A percentile compares a stretch with the other conserved stretches of the same genome.
Conservation (phyloP, 768 basidiomycete genomes). For the Boletus sp. region DNA sequence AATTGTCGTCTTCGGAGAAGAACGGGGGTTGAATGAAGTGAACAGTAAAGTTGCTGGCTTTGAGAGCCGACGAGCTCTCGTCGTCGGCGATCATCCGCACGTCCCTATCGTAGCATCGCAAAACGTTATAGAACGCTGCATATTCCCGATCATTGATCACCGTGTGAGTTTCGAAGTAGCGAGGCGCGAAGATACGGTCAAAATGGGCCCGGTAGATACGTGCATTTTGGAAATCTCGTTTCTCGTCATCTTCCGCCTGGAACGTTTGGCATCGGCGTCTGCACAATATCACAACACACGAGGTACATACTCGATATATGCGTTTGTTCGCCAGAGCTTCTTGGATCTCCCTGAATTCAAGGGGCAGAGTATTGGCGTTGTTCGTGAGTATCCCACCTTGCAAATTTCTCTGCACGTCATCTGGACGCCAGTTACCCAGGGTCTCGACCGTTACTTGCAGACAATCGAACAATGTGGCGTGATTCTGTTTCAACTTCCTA, state of each 20-base stretch:
- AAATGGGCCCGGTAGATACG: not conserved
- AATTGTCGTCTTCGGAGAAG: not conserved
- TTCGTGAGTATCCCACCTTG: not conserved
- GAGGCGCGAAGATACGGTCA: not conserved
- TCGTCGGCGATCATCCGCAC: rapidly evolving
- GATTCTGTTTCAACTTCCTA: not conserved
- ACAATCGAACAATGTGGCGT: not conserved
- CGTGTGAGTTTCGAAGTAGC: not conserved
- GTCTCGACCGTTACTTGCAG: not conserved
- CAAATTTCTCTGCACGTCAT: not conserved
- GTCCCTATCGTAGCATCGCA: not conserved
- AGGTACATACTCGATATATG: not conserved
- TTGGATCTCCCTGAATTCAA: not conserved
- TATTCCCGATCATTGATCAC: not conserved
- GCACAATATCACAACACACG: not conserved
- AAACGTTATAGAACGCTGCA: not conserved
- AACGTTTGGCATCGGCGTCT: not conserved
- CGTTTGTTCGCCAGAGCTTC: not conserved
- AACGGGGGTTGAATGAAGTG: not conserved
- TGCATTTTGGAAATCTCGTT: not conserved
- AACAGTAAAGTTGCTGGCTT: slow-evolving; percentile 1
- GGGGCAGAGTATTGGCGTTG: not conserved
- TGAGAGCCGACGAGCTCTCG: not conserved
- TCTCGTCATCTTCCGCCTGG: not conserved
- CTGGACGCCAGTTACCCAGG: not conserved